Evolutionary conservation across 2,329 filamentous ascomycete genomes (phyloP).

Genomic region (Alternaria conjuncta): DNA sequence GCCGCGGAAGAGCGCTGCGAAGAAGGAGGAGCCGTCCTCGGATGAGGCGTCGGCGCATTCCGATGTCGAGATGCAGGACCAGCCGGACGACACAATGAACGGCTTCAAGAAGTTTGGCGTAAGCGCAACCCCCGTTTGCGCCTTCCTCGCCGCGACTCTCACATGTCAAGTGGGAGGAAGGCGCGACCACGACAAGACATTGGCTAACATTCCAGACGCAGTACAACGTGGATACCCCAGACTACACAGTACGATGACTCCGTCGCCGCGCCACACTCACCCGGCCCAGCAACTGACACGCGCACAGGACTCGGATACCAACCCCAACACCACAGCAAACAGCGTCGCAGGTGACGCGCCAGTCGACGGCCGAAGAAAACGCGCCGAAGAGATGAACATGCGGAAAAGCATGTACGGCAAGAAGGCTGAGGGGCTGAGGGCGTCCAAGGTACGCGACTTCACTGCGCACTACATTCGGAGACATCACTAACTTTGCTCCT

Average conservation of each 20-base stretch:
- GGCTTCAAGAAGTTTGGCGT: constrained; percentile 47
- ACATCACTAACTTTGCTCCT: constrained; percentile 14
- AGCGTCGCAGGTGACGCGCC: constrained; percentile 80
- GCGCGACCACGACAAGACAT: constrained; percentile 8
- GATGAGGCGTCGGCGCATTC: constrained; percentile 48
- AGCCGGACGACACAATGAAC: constrained; percentile 37
- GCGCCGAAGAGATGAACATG: constrained; percentile 86
- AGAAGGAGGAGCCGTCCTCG: constrained; percentile 45
- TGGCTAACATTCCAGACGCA: constrained; percentile 40
- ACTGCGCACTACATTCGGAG: background rate
- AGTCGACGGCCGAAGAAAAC: constrained; percentile 79
- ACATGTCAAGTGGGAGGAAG: background rate
- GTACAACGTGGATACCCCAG: constrained; percentile 65
- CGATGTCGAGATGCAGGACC: constrained; percentile 49
- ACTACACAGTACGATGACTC: constrained; percentile 60
- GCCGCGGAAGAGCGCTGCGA: constrained; percentile 47
- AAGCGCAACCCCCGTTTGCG: constrained; percentile 21
- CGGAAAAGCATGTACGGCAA: constrained; percentile 92
- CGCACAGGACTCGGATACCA: constrained; percentile 67
- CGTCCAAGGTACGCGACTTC: constrained; percentile 75
- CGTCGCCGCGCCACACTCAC: background rate
- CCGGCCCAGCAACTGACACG: constrained; percentile 25
- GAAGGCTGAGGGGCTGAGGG: constrained; percentile 90
- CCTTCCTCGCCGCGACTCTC: constrained; percentile 3
- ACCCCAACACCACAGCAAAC: constrained; percentile 75